Base-by-base conservation (phyloP, 768 basidiomycete species). In the Boletus vermiculosoides region DNA sequence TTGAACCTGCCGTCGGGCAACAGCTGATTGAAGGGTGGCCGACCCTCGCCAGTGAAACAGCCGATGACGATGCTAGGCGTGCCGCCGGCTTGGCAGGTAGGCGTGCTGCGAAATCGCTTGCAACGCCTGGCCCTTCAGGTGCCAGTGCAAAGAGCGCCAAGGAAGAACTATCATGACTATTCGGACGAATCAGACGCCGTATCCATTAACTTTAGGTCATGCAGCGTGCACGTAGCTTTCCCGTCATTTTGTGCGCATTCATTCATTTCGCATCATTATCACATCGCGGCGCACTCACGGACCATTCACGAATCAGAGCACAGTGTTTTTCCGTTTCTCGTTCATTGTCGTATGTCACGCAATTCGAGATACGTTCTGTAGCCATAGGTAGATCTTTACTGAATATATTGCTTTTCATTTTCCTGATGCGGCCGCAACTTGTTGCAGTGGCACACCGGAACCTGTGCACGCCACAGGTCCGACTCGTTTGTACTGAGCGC, bases 1-100 rank as follows among this genome's bases (percentile, higher is more conserved):
- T 98, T 20, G 95, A 98, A 68, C 93, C 94, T 3, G 66, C 65
- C 1, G 81, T 91, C 15, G 91, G 90, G 25, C 78, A 83, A 62
- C 76, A 72, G 59, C 70, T 94, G 39, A 52, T 94, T 54, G 83
- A 85, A 6, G 87, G 90, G 61, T 94, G 91, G 91, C 70, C 75
- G 41, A 68, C 59, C 45, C 71, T 79, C 20, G 67, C 62, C 57
- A 42, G 62, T 54, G 61, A 64, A 22, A 63, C 42, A 18, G 37
- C 20, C 5, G 52, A 33, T 22, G 54, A 18, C 18, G 45, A 50
- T 20, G 49, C 47, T 22, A 34, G 48, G 47, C 58, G 42, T 22
- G 44, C 28, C 30, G 39, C 50, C 1, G 25, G 20, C 40, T 42
- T 15, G 30, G 31, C 40, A 42, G 36, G 39, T n/a, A 48, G 25